Conservation (phyloP, 495 filamentous ascomycete species). For the Aspergillus baeticus region DNA sequence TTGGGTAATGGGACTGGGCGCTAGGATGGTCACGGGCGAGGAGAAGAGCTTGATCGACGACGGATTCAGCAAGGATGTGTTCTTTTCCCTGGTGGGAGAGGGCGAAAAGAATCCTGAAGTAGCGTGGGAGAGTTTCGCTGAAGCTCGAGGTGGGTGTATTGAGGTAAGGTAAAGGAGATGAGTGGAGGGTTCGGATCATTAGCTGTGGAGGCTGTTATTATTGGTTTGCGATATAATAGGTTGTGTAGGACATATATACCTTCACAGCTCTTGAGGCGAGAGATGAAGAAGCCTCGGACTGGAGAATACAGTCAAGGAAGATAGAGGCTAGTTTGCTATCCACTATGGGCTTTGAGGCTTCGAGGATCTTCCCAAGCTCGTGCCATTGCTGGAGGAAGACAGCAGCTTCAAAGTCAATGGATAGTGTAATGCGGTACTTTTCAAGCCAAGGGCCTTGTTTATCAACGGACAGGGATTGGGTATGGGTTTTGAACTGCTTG, state of each 20-base stretch:
- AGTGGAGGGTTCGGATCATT: conserved; percentile 19
- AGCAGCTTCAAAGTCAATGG: conserved; percentile 76
- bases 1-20: conserved; percentile 49
- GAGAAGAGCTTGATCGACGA: conserved; percentile 49
- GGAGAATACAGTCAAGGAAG: conserved; percentile 58
- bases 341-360: conserved; percentile 36
- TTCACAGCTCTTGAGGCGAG: conserved; percentile 26
- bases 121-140: conserved; percentile 57
- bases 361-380: conserved; percentile 58
- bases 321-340: conserved; percentile 16
- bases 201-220: conserved; percentile 8
- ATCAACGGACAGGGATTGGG: conserved; percentile 10
- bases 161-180: conserved; percentile 10
- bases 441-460: conserved; percentile 32
- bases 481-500: conserved; percentile 48
- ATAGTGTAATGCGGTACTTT: conserved; percentile 63
- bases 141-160: neutral
- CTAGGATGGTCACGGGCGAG: conserved; percentile 41
- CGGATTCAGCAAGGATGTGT: conserved; percentile 22
- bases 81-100: conserved; percentile 46
- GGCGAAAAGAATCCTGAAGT: conserved; percentile 71
- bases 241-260: conserved; percentile 10
- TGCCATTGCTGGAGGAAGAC: conserved; percentile 66
- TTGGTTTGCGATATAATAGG: neutral
- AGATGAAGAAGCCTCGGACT: conserved; percentile 50